phyloP scores from a whole-genome alignment of 2,329 filamentous ascomycete species.

The Aspergillus quadricinctus region DNA sequence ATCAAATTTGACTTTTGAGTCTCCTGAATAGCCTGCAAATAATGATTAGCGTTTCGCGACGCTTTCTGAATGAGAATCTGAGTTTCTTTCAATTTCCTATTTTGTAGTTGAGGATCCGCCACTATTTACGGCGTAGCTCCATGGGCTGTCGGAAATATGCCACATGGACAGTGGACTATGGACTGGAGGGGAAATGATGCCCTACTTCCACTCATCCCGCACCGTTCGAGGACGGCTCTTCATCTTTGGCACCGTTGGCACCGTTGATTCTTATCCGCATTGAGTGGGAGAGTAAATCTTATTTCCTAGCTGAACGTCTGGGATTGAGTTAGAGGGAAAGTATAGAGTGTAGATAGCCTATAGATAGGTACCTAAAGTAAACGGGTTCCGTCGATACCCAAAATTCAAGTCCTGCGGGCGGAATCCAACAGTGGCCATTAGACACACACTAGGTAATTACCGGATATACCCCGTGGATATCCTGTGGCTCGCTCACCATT shows the following conservation, averaged over 20 bases:
- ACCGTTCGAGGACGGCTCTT: background rate
- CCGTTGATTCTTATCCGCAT: background rate
- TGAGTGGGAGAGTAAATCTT: background rate
- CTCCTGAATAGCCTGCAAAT: background rate
- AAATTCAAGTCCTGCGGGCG: conserved; percentile 6
- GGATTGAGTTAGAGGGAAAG: background rate
- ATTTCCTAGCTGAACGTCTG: background rate
- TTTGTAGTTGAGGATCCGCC: conserved; percentile 5
- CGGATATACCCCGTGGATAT: background rate
- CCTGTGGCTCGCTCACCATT: background rate
- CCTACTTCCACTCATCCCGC: background rate
- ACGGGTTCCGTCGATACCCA: conserved; percentile 14
- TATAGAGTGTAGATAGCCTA: too few species aligned
- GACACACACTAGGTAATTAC: background rate
- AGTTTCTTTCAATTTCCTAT: conserved; percentile 5
- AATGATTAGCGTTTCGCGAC: background rate
- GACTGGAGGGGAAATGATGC: background rate
- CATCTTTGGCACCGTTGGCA: background rate
- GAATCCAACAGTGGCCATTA: background rate
- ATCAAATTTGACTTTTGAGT: background rate
- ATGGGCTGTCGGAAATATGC: conserved; percentile 5
- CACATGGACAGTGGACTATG: conserved; percentile 6
- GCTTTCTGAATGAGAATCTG: background rate
- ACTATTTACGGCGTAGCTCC: conserved; percentile 5
- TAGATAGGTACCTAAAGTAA: background rate